These are phyloP conservation scores for Annona squamosa DNA, from an alignment of 164 flowering plant species.

Conservation along the genomic window DNA sequence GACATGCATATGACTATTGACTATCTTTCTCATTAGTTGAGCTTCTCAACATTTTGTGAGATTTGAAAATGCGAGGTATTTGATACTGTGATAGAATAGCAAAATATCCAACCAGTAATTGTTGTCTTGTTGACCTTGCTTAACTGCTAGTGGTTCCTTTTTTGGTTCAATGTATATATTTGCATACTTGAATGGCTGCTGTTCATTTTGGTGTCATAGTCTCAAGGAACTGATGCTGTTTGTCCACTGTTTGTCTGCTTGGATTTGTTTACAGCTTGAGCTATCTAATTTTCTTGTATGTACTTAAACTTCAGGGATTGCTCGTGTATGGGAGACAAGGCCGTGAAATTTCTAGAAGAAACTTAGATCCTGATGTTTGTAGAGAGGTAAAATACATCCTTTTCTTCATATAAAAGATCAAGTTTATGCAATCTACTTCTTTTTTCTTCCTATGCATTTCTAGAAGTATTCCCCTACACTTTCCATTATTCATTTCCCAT, in stretches of 20 bases:
- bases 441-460: background rate
- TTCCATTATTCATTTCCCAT: background rate
- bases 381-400: slow-evolving; percentile 51
- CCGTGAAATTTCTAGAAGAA: slow-evolving; percentile 62
- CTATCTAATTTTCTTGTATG: slow-evolving; percentile 9
- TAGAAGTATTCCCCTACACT: background rate
- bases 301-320: slow-evolving; percentile 59
- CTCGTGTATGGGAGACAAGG: slow-evolving; percentile 94
- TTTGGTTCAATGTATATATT: background rate
- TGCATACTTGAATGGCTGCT: slow-evolving; percentile 1
- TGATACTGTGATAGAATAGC: background rate
- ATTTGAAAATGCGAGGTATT: too few species aligned
- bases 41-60: too few species aligned
- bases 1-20: too few species aligned
- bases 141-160: background rate
- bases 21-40: too few species aligned
- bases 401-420: background rate
- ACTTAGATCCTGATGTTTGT: slow-evolving; percentile 63
- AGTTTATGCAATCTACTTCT: background rate
- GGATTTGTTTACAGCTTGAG: background rate
- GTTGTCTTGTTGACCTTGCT: background rate
- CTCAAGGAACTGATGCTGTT: background rate
- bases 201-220: background rate
- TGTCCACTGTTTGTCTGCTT: background rate
- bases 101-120: background rate